Conservation (phyloP, 805 yeast species). For the Candida coquimbonensis region DNA sequence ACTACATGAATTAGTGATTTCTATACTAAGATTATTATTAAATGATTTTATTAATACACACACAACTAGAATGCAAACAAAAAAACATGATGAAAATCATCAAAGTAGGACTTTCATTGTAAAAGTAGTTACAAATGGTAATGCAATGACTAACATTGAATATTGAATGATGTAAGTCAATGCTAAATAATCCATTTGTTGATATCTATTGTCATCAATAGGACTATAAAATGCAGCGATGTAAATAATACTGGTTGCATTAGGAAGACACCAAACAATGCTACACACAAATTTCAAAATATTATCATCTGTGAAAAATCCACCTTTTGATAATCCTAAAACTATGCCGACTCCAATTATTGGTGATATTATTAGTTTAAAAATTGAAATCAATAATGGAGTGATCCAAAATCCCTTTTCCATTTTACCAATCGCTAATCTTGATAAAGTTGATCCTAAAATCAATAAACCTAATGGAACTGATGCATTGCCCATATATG, state of each 20-base stretch:
- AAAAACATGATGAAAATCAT: neutral
- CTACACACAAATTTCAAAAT: slow-evolving; percentile 71
- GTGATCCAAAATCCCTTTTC: slow-evolving; percentile 28
- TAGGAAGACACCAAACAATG: slow-evolving; percentile 74
- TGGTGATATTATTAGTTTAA: slow-evolving; percentile 68
- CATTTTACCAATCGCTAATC: slow-evolving; percentile 55
- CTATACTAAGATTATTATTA: too few relatives aligned
- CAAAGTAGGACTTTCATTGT: slow-evolving; percentile 8
- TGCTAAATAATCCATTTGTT: slow-evolving; percentile 21
- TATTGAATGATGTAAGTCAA: slow-evolving; percentile 20
- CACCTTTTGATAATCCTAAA: slow-evolving; percentile 55
- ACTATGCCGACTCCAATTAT: slow-evolving; percentile 67
- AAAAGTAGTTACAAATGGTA: slow-evolving; percentile 20
- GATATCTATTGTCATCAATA: slow-evolving; percentile 12
- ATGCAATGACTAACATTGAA: slow-evolving; percentile 16
- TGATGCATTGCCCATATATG: slow-evolving; percentile 79
- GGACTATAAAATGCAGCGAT: slow-evolving; percentile 85
- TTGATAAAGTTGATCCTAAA: slow-evolving; percentile 83
- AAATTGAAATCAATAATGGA: slow-evolving; percentile 47
- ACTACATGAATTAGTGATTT: neutral
- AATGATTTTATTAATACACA: too few relatives aligned
- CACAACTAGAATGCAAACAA: too few relatives aligned
- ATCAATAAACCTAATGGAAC: slow-evolving; percentile 85
- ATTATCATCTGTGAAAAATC: slow-evolving; percentile 50
- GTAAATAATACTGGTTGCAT: slow-evolving; percentile 84